Evolutionary conservation across 108 stramenopile genomes (phyloP).

Genomic region (Mediolabrus comicus): DNA sequence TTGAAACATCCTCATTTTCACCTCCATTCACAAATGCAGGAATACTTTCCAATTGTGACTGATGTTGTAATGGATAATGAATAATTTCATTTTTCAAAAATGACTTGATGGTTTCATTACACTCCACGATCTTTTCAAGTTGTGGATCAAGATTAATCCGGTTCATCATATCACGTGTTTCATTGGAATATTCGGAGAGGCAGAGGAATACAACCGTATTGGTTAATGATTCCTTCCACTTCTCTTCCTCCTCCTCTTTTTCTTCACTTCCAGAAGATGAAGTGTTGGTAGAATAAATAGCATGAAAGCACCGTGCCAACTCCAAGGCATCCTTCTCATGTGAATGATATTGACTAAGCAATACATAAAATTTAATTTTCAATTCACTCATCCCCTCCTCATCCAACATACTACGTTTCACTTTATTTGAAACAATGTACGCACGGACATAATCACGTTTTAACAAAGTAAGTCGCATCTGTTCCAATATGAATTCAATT

Average conservation of each 20-base stretch:
- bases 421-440: slow-evolving; percentile 93
- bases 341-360: slow-evolving; percentile 89
- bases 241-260: slow-evolving; percentile 39
- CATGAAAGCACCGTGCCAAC: slow-evolving; percentile 89
- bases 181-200: slow-evolving; percentile 78
- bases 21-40: slow-evolving; percentile 58
- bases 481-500: slow-evolving; percentile 98
- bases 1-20: slow-evolving; percentile 27
- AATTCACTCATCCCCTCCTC: slow-evolving; percentile 90
- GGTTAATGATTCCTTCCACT: slow-evolving; percentile 83
- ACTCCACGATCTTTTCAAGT: slow-evolving; percentile 66
- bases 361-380: slow-evolving; percentile 89
- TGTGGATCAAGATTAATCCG: slow-evolving; percentile 70
- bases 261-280: background rate
- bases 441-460: slow-evolving; percentile 96
- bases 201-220: slow-evolving; percentile 88
- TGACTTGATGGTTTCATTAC: slow-evolving; percentile 55
- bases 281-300: slow-evolving; percentile 79
- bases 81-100: slow-evolving; percentile 92
- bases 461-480: slow-evolving; percentile 92
- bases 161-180: slow-evolving; percentile 93
- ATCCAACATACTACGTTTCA: slow-evolving; percentile 84
- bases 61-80: slow-evolving; percentile 79
- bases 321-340: slow-evolving; percentile 93
- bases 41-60: slow-evolving; percentile 69